Evolutionary conservation across 108 stramenopile genomes (phyloP), one percentile per base, ranked within the genome.

Genomic region (Mayamaea pseudoterrestris): DNA sequence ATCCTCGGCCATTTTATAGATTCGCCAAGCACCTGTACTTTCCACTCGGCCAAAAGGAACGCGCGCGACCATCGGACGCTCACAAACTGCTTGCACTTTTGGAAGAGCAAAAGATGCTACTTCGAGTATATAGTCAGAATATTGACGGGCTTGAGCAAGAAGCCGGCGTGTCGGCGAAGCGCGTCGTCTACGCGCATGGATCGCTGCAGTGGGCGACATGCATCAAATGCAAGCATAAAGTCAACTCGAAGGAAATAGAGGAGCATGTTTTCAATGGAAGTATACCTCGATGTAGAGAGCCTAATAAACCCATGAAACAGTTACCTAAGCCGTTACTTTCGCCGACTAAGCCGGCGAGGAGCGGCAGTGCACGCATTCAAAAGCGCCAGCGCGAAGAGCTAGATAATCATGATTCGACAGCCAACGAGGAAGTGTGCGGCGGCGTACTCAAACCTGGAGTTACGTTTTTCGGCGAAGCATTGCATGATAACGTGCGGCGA

Each of bases 401-500:
- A n/a, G n/a, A n/a, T n/a, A n/a, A n/a, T n/a, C n/a, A n/a, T n/a
- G n/a, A n/a, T n/a, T 14, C 20, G 3, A 8, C 37, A 20, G 18
- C 18, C 16, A 39, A 39, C 16, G 37, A 14, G 20, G 18, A 20
- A 3, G 47, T 49, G 30, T 91, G 89, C 54, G 67, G 74, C n/a
- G 89, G 89, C 17, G 60, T 91, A 0, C 47, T 91, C 21, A 91
- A 91, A 48, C 89, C 89, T 1, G 68, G 71, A 22, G 65, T 91
- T 5, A 91, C 76, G 0, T 91, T 91, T 48, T 90, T 91, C 59
- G 89, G 89, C 17, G 83, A 91, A 62, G 71, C 68, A 5, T 58
- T 91, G 31, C 47, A 50, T 11, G 53, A 74, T 47, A 60, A 47
- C 30, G 81, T 91, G 8, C 44, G 55, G 14, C 62, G 65, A 3